Base-by-base conservation (phyloP, 108 stramenopile species). In the Cyclotella cryptica region DNA sequence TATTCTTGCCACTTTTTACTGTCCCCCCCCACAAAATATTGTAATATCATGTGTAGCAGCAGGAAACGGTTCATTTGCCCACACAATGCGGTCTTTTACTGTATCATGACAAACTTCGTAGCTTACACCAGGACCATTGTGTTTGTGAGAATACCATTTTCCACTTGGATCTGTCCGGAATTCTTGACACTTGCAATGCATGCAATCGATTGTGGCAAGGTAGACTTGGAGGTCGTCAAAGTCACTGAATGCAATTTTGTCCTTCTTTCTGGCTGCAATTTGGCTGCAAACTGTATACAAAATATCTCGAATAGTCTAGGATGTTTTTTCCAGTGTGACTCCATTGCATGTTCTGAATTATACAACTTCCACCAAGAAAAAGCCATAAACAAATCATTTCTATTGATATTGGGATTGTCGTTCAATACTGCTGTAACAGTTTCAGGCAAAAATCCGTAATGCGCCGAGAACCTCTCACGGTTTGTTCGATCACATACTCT, bases 71-170 rank as follows among this genome's bases (percentile, higher is more conserved):
- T n/a, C n/a, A n/a, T n/a, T n/a, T n/a, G n/a, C n/a, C 83, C 86
- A 87, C 15, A 79, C 70, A 61, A 83, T 62, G 1, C 66, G 54
- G 40, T 51, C 66, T 15, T 69, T 28, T 8, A 52, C 69, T 14
- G 83, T 55, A 28, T 55, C 68, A 22, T 75, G 19, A 30, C 52
- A 78, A 44, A 86, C 28, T 27, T 86, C 82, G 44, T 83, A 21
- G 80, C 80, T 46, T 26, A 60, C 67, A n/a, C n/a, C n/a, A n/a
- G n/a, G n/a, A n/a, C n/a, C n/a, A n/a, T n/a, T n/a, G n/a, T n/a
- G n/a, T n/a, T 86, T 86, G 46, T 78, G 73, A 9, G 86, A 86
- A 24, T 62, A 83, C 61, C 71, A 79, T 18, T 68, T 77, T n/a
- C 39, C 49, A 55, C 47, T 29, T 41, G 63, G 63, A 43, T 64